A percentile compares a stretch with the other conserved stretches of the same genome.
phyloP scores from a whole-genome alignment of 176 grass and related monocot genomes.

The Paspalum notatum region DNA sequence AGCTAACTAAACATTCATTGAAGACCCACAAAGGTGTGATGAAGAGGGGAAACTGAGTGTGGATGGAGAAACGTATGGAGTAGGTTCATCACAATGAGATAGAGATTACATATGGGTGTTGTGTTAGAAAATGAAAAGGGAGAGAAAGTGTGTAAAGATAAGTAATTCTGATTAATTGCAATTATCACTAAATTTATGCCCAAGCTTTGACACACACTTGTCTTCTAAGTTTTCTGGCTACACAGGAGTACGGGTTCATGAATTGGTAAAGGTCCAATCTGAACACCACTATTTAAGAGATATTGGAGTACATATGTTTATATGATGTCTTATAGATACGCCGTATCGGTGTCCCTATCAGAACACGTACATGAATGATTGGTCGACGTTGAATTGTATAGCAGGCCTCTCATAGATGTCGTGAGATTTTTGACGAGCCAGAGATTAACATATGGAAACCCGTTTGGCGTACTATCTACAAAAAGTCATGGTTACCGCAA shows the following conservation, averaged over 20 bases:
- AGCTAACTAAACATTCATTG: background rate
- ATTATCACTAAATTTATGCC: too few species aligned
- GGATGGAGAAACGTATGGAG: too few species aligned
- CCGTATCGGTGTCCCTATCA: background rate
- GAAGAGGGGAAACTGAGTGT: too few species aligned
- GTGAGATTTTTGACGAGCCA: background rate
- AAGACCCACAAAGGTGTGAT: too few species aligned
- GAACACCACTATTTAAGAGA: too few species aligned
- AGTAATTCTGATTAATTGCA: background rate
- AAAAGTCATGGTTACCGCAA: background rate
- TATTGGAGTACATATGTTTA: too few species aligned
- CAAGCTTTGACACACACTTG: too few species aligned
- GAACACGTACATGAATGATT: constrained; percentile 1
- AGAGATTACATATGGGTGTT: background rate
- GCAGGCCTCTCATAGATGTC: background rate
- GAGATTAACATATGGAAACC: background rate
- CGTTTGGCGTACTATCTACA: background rate
- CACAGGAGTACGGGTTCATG: too few species aligned
- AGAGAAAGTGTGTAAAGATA: background rate
- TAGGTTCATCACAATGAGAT: background rate
- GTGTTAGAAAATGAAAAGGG: background rate
- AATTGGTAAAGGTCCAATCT: too few species aligned
- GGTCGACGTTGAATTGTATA: background rate
- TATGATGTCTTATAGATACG: background rate
- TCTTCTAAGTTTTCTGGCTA: too few species aligned